Evolutionary conservation across 495 filamentous ascomycete species (phyloP).

Genomic region (Penicillium malachiteum): DNA sequence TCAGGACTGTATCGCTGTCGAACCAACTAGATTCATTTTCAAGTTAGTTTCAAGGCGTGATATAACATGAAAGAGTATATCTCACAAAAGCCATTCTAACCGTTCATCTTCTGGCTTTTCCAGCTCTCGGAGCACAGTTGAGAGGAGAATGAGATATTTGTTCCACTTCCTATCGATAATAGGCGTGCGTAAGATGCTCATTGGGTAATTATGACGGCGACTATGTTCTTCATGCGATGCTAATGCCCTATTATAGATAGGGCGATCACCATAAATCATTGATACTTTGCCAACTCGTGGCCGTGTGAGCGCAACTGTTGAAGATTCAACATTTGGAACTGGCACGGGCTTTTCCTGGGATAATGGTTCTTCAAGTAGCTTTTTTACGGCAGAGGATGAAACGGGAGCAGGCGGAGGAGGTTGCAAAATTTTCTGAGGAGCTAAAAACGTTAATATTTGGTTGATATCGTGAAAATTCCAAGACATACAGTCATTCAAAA

Average conservation of each 20-base stretch:
- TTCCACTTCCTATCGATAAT: conserved; percentile 35
- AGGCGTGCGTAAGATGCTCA: conserved; percentile 11
- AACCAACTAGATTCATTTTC: conserved; percentile 42
- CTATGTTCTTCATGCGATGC: conserved; percentile 19
- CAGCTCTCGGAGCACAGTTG: conserved; percentile 48
- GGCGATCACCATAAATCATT: conserved; percentile 18
- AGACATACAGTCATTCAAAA: too few relatives aligned
- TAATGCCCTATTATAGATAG: conserved; percentile 20
- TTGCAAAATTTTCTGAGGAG: too few relatives aligned
- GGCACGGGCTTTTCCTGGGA: too few relatives aligned
- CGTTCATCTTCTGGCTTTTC: conserved; percentile 46
- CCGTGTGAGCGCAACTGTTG: too few relatives aligned
- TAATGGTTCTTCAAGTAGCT: too few relatives aligned
- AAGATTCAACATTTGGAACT: too few relatives aligned
- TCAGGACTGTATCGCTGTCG: conserved; percentile 51
- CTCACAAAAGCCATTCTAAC: conserved; percentile 52
- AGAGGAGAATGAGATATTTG: conserved; percentile 50
- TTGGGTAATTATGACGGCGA: conserved; percentile 14
- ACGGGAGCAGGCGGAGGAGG: too few relatives aligned
- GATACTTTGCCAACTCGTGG: conserved; percentile 18
- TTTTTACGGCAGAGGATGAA: too few relatives aligned
- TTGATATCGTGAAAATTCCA: too few relatives aligned
- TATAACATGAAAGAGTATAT: neutral
- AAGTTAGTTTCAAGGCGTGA: neutral
- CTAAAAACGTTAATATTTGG: too few relatives aligned